Conservation (phyloP, 805 yeast species). For the Ogataea sp. region DNA sequence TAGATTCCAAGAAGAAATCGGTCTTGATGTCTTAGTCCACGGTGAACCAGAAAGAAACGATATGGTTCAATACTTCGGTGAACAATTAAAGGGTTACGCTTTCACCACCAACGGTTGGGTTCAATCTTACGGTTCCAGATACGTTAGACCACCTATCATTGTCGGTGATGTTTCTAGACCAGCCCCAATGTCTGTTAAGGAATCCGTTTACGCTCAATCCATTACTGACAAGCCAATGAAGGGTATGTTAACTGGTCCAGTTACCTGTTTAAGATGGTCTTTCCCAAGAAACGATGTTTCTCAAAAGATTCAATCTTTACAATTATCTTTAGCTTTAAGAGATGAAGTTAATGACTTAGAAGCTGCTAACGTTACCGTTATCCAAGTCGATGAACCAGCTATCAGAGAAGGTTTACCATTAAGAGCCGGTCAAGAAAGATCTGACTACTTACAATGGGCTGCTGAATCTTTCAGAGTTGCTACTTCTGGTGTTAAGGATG, state of each 20-base stretch:
- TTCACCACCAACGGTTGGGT: conserved; percentile 99
- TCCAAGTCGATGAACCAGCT: conserved; percentile 99
- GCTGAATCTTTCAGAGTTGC: conserved; percentile 99
- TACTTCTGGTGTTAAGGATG: conserved; percentile 92
- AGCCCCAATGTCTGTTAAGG: conserved; percentile 96
- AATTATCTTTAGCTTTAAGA: conserved; percentile 95
- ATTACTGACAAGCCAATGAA: conserved; percentile 93
- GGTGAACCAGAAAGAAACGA: conserved; percentile 99
- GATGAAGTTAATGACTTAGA: conserved; percentile 98
- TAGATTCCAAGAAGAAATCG: conserved; percentile 99
- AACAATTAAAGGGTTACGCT: conserved; percentile 95
- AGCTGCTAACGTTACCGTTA: conserved; percentile 95
- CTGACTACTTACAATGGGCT: conserved; percentile 96
- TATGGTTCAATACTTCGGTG: conserved; percentile 99
- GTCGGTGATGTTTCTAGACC: conserved; percentile 99
- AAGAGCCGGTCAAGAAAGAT: conserved; percentile 95
- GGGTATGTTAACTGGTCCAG: conserved; percentile 99
- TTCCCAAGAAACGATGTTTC: conserved; percentile 99
- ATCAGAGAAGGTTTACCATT: conserved; percentile 99
- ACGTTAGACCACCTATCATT: conserved; percentile 98
- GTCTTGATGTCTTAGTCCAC: conserved; percentile 96
- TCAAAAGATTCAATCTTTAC: conserved; percentile 89
- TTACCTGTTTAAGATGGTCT: conserved; percentile 99
- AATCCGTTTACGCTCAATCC: conserved; percentile 98
- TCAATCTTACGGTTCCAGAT: conserved; percentile 99